Conservation (phyloP, 1,284 basidiomycete genomes). For the Ceratobasidium sp. region DNA sequence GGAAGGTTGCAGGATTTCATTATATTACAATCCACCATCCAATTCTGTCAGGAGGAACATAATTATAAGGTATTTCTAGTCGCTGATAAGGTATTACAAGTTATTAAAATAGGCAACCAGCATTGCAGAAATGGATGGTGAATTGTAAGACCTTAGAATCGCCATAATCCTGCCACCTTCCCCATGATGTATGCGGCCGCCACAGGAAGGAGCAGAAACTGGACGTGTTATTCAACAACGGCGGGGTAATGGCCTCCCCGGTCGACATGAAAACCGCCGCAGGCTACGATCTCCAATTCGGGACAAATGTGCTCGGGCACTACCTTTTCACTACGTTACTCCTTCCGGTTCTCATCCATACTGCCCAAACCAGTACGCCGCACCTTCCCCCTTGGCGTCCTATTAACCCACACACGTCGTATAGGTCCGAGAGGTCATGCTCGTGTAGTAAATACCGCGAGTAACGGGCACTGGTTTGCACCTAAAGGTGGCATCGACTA, state of each 20-base stretch:
- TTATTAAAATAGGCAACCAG: too few relatives aligned
- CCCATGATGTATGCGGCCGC: too few relatives aligned
- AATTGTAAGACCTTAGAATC: too few relatives aligned
- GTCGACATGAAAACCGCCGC: conserved; percentile 61
- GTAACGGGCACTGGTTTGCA: conserved; percentile 9
- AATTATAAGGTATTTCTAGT: too few relatives aligned
- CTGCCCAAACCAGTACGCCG: conserved; percentile 15
- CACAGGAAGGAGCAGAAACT: conserved; percentile 61
- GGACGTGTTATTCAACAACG: conserved; percentile 66
- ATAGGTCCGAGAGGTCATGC: conserved; percentile 8
- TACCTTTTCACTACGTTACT: conserved; percentile 64
- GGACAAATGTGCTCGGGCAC: conserved; percentile 68
- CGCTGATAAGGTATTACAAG: too few relatives aligned
- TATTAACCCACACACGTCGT: too few relatives aligned
- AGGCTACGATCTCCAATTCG: conserved; percentile 68
- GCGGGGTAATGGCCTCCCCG: conserved; percentile 67
- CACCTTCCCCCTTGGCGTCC: too few relatives aligned
- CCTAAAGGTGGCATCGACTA: conserved; percentile 24
- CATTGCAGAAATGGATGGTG: too few relatives aligned
- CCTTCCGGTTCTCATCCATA: conserved; percentile 59
- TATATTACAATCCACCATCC: too few relatives aligned
- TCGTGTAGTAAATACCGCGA: conserved; percentile 19
- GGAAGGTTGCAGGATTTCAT: too few relatives aligned
- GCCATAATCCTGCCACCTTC: too few relatives aligned
- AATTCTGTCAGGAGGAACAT: too few relatives aligned